A percentile compares a stretch with the other conserved stretches of the same genome.
Conservation (phyloP, 352 stramenopile genomes). For the Pythium biforme region DNA sequence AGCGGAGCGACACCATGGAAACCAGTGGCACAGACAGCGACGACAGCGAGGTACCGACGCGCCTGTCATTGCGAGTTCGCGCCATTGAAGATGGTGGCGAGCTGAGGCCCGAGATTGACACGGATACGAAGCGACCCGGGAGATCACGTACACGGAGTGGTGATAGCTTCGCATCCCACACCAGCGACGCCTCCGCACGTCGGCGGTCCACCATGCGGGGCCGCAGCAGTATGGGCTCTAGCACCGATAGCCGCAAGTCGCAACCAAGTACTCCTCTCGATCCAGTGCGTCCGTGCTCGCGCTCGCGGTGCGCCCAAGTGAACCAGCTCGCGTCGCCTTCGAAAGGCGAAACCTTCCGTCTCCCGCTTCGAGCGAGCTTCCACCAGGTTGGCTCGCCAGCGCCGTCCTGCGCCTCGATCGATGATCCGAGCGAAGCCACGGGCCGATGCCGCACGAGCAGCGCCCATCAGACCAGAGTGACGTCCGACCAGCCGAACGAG, state of each 20-base stretch:
- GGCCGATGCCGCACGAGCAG: not conserved
- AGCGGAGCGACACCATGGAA: slow-evolving; percentile 13
- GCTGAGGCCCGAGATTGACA: not conserved
- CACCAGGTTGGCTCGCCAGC: not conserved
- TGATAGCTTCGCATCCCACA: not conserved
- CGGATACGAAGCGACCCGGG: too few species aligned
- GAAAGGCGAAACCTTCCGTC: not conserved
- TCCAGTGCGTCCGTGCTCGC: not conserved
- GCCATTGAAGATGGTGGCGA: not conserved
- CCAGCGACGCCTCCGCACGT: not conserved
- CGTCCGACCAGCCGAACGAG: not conserved
- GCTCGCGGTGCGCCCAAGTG: not conserved
- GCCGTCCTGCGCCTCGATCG: not conserved
- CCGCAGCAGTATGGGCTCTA: slow-evolving; percentile 3
- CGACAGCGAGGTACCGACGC: not conserved
- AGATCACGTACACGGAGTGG: not conserved
- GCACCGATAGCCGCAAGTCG: not conserved
- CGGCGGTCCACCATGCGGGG: not conserved
- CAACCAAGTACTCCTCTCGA: not conserved
- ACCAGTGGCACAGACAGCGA: slow-evolving; percentile 9
- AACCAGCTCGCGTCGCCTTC: slow-evolving; percentile 2
- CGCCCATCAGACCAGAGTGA: not conserved
- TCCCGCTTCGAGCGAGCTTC: not conserved
- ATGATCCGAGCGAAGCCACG: not conserved
- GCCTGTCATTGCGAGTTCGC: slow-evolving; percentile 1